These are phyloP conservation scores for Hypocreales sp. DNA, from an alignment of 2,329 filamentous ascomycete species.

Conservation along the genomic window DNA sequence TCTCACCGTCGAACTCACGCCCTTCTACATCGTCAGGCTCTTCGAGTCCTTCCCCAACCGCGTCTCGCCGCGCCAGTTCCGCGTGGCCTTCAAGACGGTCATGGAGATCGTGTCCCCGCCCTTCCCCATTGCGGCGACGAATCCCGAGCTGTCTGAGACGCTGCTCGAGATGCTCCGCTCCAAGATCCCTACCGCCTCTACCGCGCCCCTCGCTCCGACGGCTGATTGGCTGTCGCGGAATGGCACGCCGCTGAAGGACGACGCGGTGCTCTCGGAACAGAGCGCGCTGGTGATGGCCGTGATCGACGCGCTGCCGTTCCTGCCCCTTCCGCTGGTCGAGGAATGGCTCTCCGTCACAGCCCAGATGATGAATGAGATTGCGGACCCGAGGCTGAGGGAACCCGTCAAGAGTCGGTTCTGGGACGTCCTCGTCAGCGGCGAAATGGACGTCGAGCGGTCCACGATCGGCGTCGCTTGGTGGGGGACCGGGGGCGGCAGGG, in stretches of 20 bases:
- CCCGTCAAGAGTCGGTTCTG: slow-evolving; percentile 58
- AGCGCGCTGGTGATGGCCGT: slow-evolving; percentile 61
- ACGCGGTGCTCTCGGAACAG: slow-evolving; percentile 52
- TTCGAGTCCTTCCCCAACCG: slow-evolving; percentile 66
- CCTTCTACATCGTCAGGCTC: slow-evolving; percentile 71
- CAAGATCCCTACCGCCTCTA: slow-evolving; percentile 34
- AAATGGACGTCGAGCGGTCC: slow-evolving; percentile 78
- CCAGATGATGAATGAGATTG: slow-evolving; percentile 47
- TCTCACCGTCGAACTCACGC: slow-evolving; percentile 55
- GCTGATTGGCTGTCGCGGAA: slow-evolving; percentile 19
- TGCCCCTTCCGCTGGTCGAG: slow-evolving; percentile 54
- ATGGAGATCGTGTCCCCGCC: slow-evolving; percentile 72
- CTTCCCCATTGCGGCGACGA: slow-evolving; percentile 53
- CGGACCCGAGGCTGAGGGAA: slow-evolving; percentile 44
- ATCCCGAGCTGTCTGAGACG: slow-evolving; percentile 66
- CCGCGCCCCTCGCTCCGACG: slow-evolving; percentile 23
- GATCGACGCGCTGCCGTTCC: slow-evolving; percentile 61
- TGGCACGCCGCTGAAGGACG: too few species aligned
- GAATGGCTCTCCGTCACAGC: slow-evolving; percentile 69
- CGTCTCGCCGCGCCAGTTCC: slow-evolving; percentile 73
- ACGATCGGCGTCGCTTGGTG: slow-evolving; percentile 75
- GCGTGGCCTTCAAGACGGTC: slow-evolving; percentile 73
- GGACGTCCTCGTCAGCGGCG: slow-evolving; percentile 63
- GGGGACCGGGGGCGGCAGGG: slow-evolving; percentile 44
- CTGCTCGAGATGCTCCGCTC: slow-evolving; percentile 65